Base-by-base conservation (phyloP, 331 rosid species). In the Ulmus americana region DNA sequence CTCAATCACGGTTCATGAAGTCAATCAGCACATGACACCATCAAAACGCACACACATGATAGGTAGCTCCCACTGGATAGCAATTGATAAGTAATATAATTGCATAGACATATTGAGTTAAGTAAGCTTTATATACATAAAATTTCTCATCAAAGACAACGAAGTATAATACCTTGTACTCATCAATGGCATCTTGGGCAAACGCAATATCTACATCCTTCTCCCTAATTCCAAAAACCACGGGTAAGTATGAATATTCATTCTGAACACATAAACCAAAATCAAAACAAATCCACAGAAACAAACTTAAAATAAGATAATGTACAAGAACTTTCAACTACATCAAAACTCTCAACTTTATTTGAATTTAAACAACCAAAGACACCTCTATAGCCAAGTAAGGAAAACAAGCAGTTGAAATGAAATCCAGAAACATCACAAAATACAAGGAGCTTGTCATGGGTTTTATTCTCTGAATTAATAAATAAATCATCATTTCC, bases 161-260 rank as follows among this genome's bases (percentile, higher is more conserved):
- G 8, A 7, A 18, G 20, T 11, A 45, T 39, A 39, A 22, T 82
- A 94, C 99, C 99, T 90, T 90, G 75, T 84, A 85, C 65, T 94
- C 99, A 54, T 94, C 99, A 44, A 94, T 94, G 64, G 90, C 82
- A 80, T 87, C 92, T 76, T 90, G 99, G 56, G 97, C 97, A 83
- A 94, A 90, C 60, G 97, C 68, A 60, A 94, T 90, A 77, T 87
- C 97, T 18, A 77, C 77, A 71, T 94, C 99, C 87, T 94, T 94
- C 83, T 94, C 99, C 99, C 99, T 94, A 70, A 61, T 39, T 75
- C 16, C 74, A 77, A 40, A 79, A 46, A 72, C 52, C 53, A 72
- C 65, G 40, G 64, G 59, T 59, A 47, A 63, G 43, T 13, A 57
- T 48, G 64, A 67, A 79, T 60, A 68, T 61, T 65, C 76, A 56